phyloP scores from a whole-genome alignment of 331 rosid species.

The Rhamnella rubrinervis region DNA sequence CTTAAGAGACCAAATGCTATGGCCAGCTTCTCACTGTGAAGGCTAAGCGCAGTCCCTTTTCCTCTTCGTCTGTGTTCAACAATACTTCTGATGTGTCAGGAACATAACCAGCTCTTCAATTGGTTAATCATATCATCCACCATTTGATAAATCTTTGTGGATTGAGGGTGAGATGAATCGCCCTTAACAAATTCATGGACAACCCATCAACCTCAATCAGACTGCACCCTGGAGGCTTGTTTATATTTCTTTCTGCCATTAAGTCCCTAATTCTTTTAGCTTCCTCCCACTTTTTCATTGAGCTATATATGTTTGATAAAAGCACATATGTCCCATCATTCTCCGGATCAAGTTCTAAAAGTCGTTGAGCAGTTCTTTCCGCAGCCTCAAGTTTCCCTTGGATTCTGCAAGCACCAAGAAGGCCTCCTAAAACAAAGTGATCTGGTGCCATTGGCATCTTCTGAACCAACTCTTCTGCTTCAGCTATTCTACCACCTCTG shows the following conservation, averaged over 20 bases:
- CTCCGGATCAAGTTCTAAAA: constrained; percentile 15
- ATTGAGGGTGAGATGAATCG: constrained; percentile 22
- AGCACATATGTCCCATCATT: constrained; percentile 26
- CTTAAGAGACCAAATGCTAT: constrained; percentile 26
- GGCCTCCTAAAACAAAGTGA: constrained; percentile 23
- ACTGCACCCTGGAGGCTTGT: constrained; percentile 20
- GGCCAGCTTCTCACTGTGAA: constrained; percentile 32
- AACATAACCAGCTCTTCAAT: constrained; percentile 23
- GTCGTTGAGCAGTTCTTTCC: constrained; percentile 27
- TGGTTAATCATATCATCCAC: constrained; percentile 22
- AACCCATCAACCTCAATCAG: constrained; percentile 21
- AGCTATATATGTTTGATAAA: constrained; percentile 28
- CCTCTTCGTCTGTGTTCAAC: constrained; percentile 24
- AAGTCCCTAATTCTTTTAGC: constrained; percentile 14
- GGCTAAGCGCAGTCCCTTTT: constrained; percentile 29
- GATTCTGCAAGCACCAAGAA: constrained; percentile 31
- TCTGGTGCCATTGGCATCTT: constrained; percentile 17
- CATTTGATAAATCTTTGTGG: constrained; percentile 5
- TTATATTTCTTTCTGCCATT: constrained; percentile 23
- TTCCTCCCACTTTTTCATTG: constrained; percentile 28
- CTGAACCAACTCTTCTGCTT: constrained; percentile 20
- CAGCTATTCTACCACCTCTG: constrained; percentile 15
- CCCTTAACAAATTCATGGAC: constrained; percentile 28
- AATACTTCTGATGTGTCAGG: constrained; percentile 23
- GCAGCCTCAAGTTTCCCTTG: constrained; percentile 30